phyloP scores from a whole-genome alignment of 2,329 filamentous ascomycete genomes.

The Coniella lustricola region DNA sequence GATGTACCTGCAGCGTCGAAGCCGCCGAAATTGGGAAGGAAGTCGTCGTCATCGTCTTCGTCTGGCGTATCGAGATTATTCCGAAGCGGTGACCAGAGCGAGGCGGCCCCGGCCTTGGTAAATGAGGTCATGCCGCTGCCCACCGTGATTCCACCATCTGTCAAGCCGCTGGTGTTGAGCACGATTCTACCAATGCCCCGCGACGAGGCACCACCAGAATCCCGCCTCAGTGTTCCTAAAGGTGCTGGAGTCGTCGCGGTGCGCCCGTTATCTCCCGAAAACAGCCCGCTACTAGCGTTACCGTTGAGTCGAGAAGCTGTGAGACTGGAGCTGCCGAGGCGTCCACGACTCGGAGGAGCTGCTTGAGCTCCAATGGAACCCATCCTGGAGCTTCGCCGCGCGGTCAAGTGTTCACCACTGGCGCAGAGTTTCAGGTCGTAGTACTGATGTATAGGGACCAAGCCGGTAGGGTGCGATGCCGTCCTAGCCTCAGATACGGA shows the following conservation, averaged over 20 bases:
- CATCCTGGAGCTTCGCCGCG: slow-evolving; percentile 18
- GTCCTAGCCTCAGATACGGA: slow-evolving; percentile 9
- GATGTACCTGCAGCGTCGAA: slow-evolving; percentile 18
- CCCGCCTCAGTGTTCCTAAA: slow-evolving; percentile 28
- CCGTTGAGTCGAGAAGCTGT: slow-evolving; percentile 23
- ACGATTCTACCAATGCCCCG: slow-evolving; percentile 7
- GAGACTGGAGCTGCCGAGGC: slow-evolving; percentile 35
- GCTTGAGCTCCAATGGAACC: slow-evolving; percentile 26
- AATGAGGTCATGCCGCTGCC: slow-evolving; percentile 33
- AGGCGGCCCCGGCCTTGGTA: slow-evolving; percentile 12
- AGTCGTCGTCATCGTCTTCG: slow-evolving; percentile 43
- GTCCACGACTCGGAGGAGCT: slow-evolving; percentile 29
- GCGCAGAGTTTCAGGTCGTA: slow-evolving; percentile 72
- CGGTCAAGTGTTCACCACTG: slow-evolving; percentile 65
- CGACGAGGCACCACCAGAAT: slow-evolving; percentile 18
- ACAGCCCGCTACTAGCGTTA: slow-evolving; percentile 3
- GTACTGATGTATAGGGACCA: slow-evolving; percentile 47
- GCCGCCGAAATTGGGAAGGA: slow-evolving; percentile 45
- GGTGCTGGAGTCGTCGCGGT: slow-evolving; percentile 39
- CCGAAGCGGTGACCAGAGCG: slow-evolving; percentile 37
- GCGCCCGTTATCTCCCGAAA: slow-evolving; percentile 29
- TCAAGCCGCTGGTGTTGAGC: slow-evolving; percentile 20
- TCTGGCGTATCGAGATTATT: slow-evolving; percentile 27
- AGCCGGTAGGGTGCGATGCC: slow-evolving; percentile 17
- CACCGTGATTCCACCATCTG: slow-evolving; percentile 31